Percentiles rank a stretch among this genome's conserved stretches.
Conservation (phyloP, 2,329 filamentous ascomycete genomes). For the Alternaria sp. region DNA sequence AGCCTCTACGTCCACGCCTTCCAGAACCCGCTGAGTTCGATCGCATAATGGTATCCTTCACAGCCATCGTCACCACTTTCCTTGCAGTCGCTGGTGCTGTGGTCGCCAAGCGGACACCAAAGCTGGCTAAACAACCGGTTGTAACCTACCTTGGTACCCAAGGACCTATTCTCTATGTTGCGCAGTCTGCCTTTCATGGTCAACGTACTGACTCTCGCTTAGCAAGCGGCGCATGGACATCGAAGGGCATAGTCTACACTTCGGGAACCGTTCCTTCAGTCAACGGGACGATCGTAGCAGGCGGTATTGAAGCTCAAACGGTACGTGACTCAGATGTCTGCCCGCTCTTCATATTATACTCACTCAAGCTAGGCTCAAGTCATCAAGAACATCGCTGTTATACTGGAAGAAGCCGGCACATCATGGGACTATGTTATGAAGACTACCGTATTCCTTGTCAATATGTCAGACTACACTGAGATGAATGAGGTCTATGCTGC, state of each 20-base stretch:
- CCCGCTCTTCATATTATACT: background rate
- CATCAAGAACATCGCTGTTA: constrained; percentile 44
- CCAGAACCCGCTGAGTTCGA: background rate
- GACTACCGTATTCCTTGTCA: constrained; percentile 45
- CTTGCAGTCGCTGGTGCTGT: constrained; percentile 27
- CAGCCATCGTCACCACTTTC: constrained; percentile 31
- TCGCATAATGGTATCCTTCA: constrained; percentile 34
- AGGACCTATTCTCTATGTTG: constrained; percentile 37
- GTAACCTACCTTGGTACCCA: constrained; percentile 47
- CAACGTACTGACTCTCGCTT: background rate
- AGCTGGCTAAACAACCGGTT: constrained; percentile 36
- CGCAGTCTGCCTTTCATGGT: too few relatives aligned
- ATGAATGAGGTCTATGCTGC: constrained; percentile 48
- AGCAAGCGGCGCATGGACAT: constrained; percentile 43
- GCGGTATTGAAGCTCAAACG: constrained; percentile 40
- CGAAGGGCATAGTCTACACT: constrained; percentile 45
- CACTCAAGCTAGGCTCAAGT: constrained; percentile 39
- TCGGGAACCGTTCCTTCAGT: constrained; percentile 42
- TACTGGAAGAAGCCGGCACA: constrained; percentile 45
- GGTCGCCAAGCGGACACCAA: constrained; percentile 32
- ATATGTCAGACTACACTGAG: constrained; percentile 45
- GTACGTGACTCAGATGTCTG: constrained; percentile 5
- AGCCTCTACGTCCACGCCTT: background rate
- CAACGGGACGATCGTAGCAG: constrained; percentile 39
- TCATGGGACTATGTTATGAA: constrained; percentile 49